phyloP scores from a whole-genome alignment of 2,329 filamentous ascomycete genomes.

The Akanthomyces muscarius region DNA sequence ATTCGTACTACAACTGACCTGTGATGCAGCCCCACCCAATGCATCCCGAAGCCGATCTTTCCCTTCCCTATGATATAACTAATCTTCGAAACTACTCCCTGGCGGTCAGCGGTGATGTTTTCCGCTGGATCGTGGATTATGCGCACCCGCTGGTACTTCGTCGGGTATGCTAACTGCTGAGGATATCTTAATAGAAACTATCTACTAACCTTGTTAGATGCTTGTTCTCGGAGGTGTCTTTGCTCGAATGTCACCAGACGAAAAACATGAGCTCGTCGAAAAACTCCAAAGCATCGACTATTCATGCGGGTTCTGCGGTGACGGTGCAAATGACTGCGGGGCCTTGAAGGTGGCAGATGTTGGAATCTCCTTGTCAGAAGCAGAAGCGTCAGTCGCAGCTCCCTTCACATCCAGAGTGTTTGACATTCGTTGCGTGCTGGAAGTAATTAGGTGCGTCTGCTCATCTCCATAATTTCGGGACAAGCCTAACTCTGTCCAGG shows the following conservation, averaged over 20 bases:
- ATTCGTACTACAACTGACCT: neutral
- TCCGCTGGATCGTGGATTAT: constrained; percentile 94
- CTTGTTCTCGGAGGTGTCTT: constrained; percentile 90
- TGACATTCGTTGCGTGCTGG: constrained; percentile 91
- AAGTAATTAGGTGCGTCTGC: constrained; percentile 69
- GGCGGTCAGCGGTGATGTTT: constrained; percentile 88
- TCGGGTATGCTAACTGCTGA: constrained; percentile 43
- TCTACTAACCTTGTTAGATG: constrained; percentile 53
- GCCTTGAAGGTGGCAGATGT: constrained; percentile 96
- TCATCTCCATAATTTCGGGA: neutral
- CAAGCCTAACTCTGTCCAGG: constrained; percentile 38
- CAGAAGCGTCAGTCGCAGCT: constrained; percentile 95
- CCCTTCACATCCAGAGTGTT: constrained; percentile 95
- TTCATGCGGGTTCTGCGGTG: constrained; percentile 91
- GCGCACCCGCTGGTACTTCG: constrained; percentile 75
- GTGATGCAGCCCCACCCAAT: constrained; percentile 62
- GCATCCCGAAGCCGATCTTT: constrained; percentile 70
- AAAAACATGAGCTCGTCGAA: constrained; percentile 96
- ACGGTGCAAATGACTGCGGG: constrained; percentile 96
- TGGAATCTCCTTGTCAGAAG: constrained; percentile 93
- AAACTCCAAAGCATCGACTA: constrained; percentile 96
- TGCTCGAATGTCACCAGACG: constrained; percentile 96
- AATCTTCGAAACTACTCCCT: constrained; percentile 83
- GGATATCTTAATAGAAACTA: neutral
- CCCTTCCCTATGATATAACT: constrained; percentile 77